Base-by-base conservation (phyloP, 805 yeast species). In the Lachancea dasiensis region DNA sequence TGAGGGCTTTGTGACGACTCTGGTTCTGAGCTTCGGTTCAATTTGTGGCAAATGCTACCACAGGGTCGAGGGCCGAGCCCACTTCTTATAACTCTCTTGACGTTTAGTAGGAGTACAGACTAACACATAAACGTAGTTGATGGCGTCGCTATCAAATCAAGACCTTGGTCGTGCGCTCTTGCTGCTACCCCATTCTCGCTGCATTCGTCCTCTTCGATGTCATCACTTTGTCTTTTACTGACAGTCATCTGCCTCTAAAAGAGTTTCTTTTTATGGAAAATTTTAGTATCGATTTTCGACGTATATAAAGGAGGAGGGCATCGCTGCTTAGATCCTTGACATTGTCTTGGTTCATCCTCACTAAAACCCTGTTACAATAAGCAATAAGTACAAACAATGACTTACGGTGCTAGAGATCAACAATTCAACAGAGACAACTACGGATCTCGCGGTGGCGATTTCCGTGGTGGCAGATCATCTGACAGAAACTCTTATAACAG, bases 391-490 rank as follows among this genome's bases (percentile, higher is more conserved):
- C 8, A 13, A 27, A 27, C 29, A 7, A 61, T 61, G 65, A 52
- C 63, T 46, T 58, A 52, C 56, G 58, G 56, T 46, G 52, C 49
- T 42, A 58, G 66, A 52, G 64, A 59, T 51, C 59, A 57, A 38
- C 66, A 63, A 40, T 61, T 50, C 44, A 58, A 59, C 49, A 61
- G 54, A 44, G 50, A 62, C 38, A 60, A 58, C 52, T 59, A 44
- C 50, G 59, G 61, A 41, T 47, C 53, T 51, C 66, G 74, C 48
- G 63, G 61, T 31, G 67, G 68, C 40, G 66, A 62, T 39, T 56
- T 60, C 52, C 63, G 69, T 37, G 70, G 70, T 28, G 53, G 60
- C 20, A 54, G 63, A 48, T 49, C 58, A 25, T 55, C 68, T 22
- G 65, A 64, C 41, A 59, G 65, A 46, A 52, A 61, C 51, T 60